Conservation (phyloP, 164 flowering plant species). For the Piper longum region DNA sequence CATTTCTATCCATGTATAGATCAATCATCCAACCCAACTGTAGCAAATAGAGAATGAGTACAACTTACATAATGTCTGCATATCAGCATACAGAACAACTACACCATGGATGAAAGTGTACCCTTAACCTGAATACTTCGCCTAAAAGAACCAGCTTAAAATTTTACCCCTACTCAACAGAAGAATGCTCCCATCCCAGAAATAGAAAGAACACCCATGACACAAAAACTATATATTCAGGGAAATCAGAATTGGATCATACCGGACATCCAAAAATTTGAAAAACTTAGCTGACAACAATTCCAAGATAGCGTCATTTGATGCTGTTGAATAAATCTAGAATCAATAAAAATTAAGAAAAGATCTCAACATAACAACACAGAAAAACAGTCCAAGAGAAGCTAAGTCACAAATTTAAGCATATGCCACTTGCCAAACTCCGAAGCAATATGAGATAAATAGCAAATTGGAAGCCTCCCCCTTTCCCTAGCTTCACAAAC, state of each 20-base stretch:
- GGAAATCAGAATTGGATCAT: slow-evolving; percentile 9
- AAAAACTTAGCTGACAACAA: slow-evolving; percentile 57
- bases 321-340: slow-evolving; percentile 43
- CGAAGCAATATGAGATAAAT: slow-evolving; percentile 52
- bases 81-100: too few relatives aligned
- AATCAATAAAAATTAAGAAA: background rate
- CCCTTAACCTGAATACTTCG: too few relatives aligned
- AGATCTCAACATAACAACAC: background rate
- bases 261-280: slow-evolving; percentile 80
- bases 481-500: slow-evolving; percentile 60
- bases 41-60: too few relatives aligned
- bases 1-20: too few relatives aligned
- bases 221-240: background rate
- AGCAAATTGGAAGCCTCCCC: slow-evolving; percentile 48
- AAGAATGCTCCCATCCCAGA: background rate
- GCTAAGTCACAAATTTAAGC: background rate
- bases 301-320: slow-evolving; percentile 30
- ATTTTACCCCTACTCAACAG: background rate
- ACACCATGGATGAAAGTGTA: too few relatives aligned
- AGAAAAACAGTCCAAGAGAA: background rate
- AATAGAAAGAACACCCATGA: background rate
- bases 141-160: background rate
- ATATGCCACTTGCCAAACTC: slow-evolving; percentile 40
- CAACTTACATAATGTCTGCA: too few relatives aligned
- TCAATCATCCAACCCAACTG: too few relatives aligned